phyloP scores from a whole-genome alignment of 1,284 basidiomycete species.

The Afroboletus lepidellus region DNA sequence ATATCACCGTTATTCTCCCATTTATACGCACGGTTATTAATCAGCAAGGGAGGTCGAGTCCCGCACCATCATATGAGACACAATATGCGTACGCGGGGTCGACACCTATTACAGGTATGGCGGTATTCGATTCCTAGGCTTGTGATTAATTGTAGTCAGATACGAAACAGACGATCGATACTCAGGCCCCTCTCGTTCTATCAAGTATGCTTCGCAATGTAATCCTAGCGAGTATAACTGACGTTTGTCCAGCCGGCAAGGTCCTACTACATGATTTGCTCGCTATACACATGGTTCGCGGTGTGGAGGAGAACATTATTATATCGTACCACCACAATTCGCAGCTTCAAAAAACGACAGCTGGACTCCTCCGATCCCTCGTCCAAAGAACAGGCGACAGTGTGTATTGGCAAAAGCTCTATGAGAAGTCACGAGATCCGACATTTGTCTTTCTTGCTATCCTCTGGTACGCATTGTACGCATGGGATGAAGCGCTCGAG shows the following conservation, averaged over 20 bases:
- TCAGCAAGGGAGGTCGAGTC: constrained; percentile 3
- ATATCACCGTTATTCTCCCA: constrained; percentile 49
- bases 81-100: not conserved
- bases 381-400: constrained; percentile 39
- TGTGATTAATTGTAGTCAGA: constrained; percentile 7
- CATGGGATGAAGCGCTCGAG: constrained; percentile 57
- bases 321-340: constrained; percentile 43
- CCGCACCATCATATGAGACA: constrained; percentile 6
- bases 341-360: constrained; percentile 33
- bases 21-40: constrained; percentile 42
- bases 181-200: constrained; percentile 48
- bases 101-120: constrained; percentile 21
- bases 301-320: constrained; percentile 32
- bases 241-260: constrained; percentile 17
- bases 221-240: not conserved
- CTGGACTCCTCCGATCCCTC: constrained; percentile 35
- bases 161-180: constrained; percentile 45
- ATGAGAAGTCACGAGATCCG: constrained; percentile 45
- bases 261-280: constrained; percentile 36
- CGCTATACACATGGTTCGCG: constrained; percentile 44
- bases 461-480: constrained; percentile 57
- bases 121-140: not conserved
- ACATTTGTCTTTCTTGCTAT: constrained; percentile 52
- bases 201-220: constrained; percentile 11
- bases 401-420: constrained; percentile 57